Evolutionary conservation across 2,329 filamentous ascomycete species (phyloP).

Genomic region (Pseudogymnoascus sp.): DNA sequence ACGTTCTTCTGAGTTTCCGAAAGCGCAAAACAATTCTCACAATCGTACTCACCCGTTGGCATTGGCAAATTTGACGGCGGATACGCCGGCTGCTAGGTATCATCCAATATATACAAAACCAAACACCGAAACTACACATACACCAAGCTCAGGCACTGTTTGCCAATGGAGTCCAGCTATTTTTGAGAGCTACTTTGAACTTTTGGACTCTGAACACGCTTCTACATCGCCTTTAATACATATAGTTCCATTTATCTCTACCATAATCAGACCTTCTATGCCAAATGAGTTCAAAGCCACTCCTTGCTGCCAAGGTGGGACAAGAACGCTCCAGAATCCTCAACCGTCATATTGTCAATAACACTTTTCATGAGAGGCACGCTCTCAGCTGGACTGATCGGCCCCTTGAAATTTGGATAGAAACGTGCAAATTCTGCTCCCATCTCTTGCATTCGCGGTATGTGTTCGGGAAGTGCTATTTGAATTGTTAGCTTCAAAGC

Average conservation of each 20-base stretch:
- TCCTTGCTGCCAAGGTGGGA: slow-evolving; percentile 16
- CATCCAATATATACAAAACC: slow-evolving; percentile 5
- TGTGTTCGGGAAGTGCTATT: slow-evolving; percentile 1
- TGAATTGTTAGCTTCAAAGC: neutral
- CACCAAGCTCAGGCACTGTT: slow-evolving; percentile 6
- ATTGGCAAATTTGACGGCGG: neutral
- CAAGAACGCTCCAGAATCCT: slow-evolving; percentile 17
- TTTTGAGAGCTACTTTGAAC: slow-evolving; percentile 7
- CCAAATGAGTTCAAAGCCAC: slow-evolving; percentile 13
- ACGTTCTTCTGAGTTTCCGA: neutral
- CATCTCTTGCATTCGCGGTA: slow-evolving; percentile 4
- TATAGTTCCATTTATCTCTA: neutral
- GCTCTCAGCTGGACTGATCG: slow-evolving; percentile 14
- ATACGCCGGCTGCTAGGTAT: neutral
- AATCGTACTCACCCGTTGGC: slow-evolving; percentile 1
- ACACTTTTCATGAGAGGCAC: slow-evolving; percentile 16
- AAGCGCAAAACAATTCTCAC: neutral
- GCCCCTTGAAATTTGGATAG: slow-evolving; percentile 15
- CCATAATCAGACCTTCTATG: neutral
- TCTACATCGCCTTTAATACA: slow-evolving; percentile 1
- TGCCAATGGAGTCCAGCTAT: slow-evolving; percentile 6
- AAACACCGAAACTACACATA: slow-evolving; percentile 1
- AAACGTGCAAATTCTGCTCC: neutral
- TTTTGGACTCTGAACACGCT: slow-evolving; percentile 10
- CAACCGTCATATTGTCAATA: slow-evolving; percentile 17